phyloP scores from a whole-genome alignment of 2,329 filamentous ascomycete genomes.

The Botrytis aclada region DNA sequence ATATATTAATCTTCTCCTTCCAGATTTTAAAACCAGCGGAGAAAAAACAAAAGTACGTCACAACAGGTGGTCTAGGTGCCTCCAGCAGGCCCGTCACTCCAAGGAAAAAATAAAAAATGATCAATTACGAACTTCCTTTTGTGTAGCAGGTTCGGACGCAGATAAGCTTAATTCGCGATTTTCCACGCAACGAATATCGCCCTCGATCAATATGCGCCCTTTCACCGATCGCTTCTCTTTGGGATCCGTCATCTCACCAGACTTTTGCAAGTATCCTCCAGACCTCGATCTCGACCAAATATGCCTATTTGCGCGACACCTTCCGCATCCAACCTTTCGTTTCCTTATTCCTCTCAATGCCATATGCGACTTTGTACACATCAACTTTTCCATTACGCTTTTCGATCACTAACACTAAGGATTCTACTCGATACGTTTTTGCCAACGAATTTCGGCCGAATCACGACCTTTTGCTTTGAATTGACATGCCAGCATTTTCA shows the following conservation, averaged over 20 bases:
- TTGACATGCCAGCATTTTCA: constrained; percentile 19
- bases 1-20: constrained; percentile 24
- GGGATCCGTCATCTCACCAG: constrained; percentile 24
- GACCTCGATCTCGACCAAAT: constrained; percentile 31
- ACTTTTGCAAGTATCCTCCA: constrained; percentile 25
- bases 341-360: constrained; percentile 14
- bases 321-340: constrained; percentile 17
- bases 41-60: constrained; percentile 99
- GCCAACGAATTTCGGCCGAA: constrained; percentile 16
- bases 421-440: constrained; percentile 10
- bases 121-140: constrained; percentile 66
- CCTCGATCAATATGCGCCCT: constrained; percentile 25
- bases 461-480: constrained; percentile 15
- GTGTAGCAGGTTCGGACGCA: constrained; percentile 90
- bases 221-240: constrained; percentile 24
- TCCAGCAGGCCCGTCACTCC: constrained; percentile 63
- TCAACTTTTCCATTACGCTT: constrained; percentile 14
- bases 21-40: constrained; percentile 98
- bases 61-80: constrained; percentile 63
- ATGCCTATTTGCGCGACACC: constrained; percentile 33
- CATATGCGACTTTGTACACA: constrained; percentile 18
- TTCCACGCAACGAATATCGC: constrained; percentile 32
- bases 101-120: constrained; percentile 66
- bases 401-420: constrained; percentile 16
- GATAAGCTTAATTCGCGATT: constrained; percentile 55